Percentiles rank a stretch among this genome's conserved stretches.
Conservation (phyloP, 108 stramenopile genomes). For the Seminavis robusta region DNA sequence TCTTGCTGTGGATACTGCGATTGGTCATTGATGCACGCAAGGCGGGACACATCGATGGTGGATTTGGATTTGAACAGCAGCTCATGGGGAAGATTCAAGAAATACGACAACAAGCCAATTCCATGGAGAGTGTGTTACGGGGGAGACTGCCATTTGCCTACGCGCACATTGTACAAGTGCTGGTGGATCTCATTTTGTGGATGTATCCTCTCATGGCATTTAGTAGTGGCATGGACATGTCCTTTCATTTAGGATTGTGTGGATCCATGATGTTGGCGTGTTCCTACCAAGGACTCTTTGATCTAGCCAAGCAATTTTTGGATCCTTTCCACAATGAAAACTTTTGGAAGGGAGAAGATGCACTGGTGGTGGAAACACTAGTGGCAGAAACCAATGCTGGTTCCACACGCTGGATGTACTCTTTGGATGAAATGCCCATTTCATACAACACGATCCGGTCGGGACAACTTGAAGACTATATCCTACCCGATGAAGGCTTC, state of each 20-base stretch:
- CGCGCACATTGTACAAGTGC: conserved; percentile 43
- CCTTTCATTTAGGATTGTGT: conserved; percentile 1
- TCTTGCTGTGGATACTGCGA: conserved; percentile 30
- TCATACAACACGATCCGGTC: neutral
- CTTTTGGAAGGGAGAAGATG: conserved; percentile 28
- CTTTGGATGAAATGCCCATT: conserved; percentile 19
- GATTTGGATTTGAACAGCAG: conserved; percentile 21
- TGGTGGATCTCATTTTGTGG: conserved; percentile 37
- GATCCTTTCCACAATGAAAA: conserved; percentile 48
- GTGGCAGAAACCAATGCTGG: conserved; percentile 33
- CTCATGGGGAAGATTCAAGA: conserved; percentile 19
- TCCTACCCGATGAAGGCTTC: conserved; percentile 11
- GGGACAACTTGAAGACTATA: conserved; percentile 10
- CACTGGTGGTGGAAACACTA: conserved; percentile 20
- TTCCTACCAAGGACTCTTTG: conserved; percentile 39
- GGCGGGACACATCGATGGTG: conserved; percentile 29
- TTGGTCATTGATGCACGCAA: conserved; percentile 13
- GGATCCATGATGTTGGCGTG: conserved; percentile 8
- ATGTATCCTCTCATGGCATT: conserved; percentile 31
- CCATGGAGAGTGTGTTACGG: conserved; percentile 10
- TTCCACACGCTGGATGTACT: conserved; percentile 25
- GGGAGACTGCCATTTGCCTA: conserved; percentile 45
- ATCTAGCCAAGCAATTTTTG: conserved; percentile 47
- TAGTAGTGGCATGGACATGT: conserved; percentile 4
- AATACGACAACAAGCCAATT: conserved; percentile 15